Evolutionary conservation across 495 filamentous ascomycete genomes (phyloP).

Genomic region (Collariella sp.): DNA sequence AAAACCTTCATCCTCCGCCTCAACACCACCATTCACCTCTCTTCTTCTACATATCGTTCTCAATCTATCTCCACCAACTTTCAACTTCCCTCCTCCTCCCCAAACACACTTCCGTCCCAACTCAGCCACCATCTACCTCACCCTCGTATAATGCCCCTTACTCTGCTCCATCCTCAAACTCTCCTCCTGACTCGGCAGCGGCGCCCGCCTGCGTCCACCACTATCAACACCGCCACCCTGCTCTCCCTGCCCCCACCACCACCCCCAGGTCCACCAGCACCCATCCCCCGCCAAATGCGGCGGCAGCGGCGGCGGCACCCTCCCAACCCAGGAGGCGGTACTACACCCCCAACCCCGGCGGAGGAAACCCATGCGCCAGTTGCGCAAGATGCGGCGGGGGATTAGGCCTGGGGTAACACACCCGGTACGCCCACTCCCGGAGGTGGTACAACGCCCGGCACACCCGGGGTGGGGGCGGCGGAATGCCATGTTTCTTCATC

Average conservation of each 20-base stretch:
- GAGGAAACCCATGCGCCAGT: slow-evolving; percentile 12
- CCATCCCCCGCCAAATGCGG: slow-evolving; percentile 5
- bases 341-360: no score
- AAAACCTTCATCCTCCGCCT: no score
- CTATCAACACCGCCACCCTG: slow-evolving; percentile 9
- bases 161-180: slow-evolving; percentile 68
- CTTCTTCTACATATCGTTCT: neutral
- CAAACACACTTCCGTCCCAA: neutral
- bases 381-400: slow-evolving; percentile 42
- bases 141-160: slow-evolving; percentile 52
- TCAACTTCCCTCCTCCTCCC: neutral
- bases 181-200: slow-evolving; percentile 75
- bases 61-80: neutral
- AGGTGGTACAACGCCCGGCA: slow-evolving; percentile 14
- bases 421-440: no score
- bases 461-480: slow-evolving; percentile 33
- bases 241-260: neutral
- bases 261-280: neutral
- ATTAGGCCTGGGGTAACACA: slow-evolving; percentile 45
- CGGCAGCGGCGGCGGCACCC: slow-evolving; percentile 20
- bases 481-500: slow-evolving; percentile 48
- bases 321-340: no score
- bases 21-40: neutral
- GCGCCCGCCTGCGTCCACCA: slow-evolving; percentile 45
- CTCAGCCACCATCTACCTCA: slow-evolving; percentile 28